Conservation (phyloP, 306 rosid genomes). For the Begonia peltatifolia region DNA sequence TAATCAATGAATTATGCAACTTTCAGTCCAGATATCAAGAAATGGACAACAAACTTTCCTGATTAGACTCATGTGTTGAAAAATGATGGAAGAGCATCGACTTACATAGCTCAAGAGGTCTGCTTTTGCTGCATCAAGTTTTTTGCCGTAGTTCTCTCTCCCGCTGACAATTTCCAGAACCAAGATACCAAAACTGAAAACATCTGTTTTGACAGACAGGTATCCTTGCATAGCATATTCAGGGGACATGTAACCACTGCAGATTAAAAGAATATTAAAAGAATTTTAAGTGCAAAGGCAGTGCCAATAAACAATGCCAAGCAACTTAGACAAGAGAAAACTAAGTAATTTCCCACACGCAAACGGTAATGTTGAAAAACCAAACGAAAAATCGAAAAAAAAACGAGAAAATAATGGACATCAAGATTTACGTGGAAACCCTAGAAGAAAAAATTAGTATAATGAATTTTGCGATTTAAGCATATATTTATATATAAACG, state of each 20-base stretch:
- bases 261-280: background rate
- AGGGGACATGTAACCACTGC: conserved; percentile 92
- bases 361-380: background rate
- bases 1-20: no score
- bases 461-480: no score
- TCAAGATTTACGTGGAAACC: no score
- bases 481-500: no score
- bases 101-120: conserved; percentile 78
- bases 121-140: conserved; percentile 36
- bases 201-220: conserved; percentile 73
- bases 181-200: conserved; percentile 76
- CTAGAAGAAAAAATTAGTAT: no score
- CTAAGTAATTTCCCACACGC: background rate
- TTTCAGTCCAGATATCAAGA: no score
- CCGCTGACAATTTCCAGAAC: conserved; percentile 78
- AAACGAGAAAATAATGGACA: no score
- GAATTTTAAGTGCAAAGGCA: background rate
- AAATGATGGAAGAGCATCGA: conserved; percentile 2
- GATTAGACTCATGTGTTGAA: no score
- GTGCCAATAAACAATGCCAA: background rate
- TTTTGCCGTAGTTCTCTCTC: conserved; percentile 44
- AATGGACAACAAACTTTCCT: no score
- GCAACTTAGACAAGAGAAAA: background rate
- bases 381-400: no score
- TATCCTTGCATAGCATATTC: conserved; percentile 85